Percentiles rank a stretch among this genome's conserved stretches.
These are phyloP conservation scores for Leonotis leonurus DNA, from an alignment of 257 asterid species.

Conservation along the genomic window DNA sequence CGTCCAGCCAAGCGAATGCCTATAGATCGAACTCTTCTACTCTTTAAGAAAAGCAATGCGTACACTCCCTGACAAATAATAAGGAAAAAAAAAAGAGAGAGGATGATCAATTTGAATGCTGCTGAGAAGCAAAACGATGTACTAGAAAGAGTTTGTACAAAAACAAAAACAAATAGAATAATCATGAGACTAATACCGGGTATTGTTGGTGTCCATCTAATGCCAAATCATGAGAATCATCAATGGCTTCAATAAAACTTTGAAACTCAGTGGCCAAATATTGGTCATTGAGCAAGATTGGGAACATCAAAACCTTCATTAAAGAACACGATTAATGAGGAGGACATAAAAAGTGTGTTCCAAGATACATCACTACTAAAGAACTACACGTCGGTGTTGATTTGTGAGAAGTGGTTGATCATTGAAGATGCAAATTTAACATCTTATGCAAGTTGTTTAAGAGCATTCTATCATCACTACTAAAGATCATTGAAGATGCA, in stretches of 20 bases:
- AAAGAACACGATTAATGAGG: neutral
- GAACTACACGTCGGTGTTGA: too few relatives aligned
- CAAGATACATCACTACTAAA: neutral
- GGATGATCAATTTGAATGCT: conserved; percentile 8
- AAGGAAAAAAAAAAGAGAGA: neutral
- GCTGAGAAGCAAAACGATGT: conserved; percentile 11
- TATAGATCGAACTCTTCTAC: conserved; percentile 84
- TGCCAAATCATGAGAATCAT: conserved; percentile 76
- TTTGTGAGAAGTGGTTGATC: neutral
- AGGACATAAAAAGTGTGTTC: conserved; percentile 8
- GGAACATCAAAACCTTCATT: conserved; percentile 78
- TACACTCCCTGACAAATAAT: conserved; percentile 66
- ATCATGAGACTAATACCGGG: conserved; percentile 48
- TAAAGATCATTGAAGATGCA: neutral
- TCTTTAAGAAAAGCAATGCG: conserved; percentile 71
- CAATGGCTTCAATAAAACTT: conserved; percentile 77
- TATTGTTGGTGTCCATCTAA: conserved; percentile 86
- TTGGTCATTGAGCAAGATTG: conserved; percentile 77
- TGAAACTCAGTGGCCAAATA: conserved; percentile 65
- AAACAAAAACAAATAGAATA: neutral
- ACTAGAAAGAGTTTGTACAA: neutral
- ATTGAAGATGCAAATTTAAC: neutral
- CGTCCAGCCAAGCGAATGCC: conserved; percentile 89
- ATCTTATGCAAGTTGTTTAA: neutral
- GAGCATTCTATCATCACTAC: too few relatives aligned